Conservation (phyloP, 192 early-diverging fungal species). For the Chytriomyces sp. region DNA sequence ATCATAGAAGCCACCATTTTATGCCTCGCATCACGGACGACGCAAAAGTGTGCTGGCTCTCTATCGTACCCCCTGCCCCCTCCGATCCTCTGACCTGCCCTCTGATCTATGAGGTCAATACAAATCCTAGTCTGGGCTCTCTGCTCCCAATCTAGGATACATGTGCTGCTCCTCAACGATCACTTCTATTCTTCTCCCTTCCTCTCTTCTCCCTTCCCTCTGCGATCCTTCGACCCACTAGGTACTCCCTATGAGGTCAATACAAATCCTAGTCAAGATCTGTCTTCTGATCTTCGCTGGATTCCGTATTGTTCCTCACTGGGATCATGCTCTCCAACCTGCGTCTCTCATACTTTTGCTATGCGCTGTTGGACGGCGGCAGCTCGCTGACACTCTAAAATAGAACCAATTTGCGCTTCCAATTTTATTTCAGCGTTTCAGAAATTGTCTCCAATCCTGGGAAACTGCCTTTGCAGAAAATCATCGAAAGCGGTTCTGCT, state of each 20-base stretch:
- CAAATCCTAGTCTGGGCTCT: constrained; percentile 8
- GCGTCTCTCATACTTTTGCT: too few relatives aligned
- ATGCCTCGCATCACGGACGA: background rate
- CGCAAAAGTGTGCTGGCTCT: background rate
- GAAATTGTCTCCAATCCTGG: too few relatives aligned
- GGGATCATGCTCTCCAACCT: background rate
- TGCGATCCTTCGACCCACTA: background rate
- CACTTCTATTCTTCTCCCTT: background rate
- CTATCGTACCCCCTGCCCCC: background rate
- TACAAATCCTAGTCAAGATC: constrained; percentile 15
- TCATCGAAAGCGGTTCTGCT: too few relatives aligned
- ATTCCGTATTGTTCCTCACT: constrained; percentile 11
- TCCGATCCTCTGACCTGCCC: background rate
- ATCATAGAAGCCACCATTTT: constrained; percentile 9
- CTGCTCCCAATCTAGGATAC: background rate
- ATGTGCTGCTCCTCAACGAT: background rate
- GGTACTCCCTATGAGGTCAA: constrained; percentile 17
- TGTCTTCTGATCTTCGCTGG: background rate
- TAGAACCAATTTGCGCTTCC: too few relatives aligned
- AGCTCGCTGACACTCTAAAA: too few relatives aligned
- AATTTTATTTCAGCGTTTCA: too few relatives aligned
- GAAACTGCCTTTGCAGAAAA: too few relatives aligned
- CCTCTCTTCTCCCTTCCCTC: background rate
- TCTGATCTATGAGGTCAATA: constrained; percentile 21
- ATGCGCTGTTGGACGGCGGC: too few relatives aligned